Conservation (phyloP, 2,329 filamentous ascomycete genomes). For the Phoma herbarum region DNA sequence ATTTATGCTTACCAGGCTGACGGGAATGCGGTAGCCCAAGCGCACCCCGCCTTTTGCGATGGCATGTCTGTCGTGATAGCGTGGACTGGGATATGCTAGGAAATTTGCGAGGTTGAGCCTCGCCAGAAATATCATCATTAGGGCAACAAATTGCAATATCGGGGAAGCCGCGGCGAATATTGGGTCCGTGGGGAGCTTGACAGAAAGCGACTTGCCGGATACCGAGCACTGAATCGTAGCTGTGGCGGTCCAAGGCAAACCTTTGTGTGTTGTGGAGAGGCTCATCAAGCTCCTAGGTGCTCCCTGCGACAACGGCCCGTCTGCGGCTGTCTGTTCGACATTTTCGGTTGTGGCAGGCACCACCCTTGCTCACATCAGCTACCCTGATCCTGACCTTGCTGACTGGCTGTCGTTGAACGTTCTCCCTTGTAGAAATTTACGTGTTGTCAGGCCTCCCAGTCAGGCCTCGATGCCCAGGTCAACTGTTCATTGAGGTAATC, state of each 20-base stretch:
- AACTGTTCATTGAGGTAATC: slow-evolving; percentile 17
- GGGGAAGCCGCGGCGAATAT: neutral
- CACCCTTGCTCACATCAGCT: slow-evolving; percentile 16
- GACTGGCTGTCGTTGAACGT: slow-evolving; percentile 8
- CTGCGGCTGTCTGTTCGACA: slow-evolving; percentile 22
- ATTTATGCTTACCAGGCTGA: slow-evolving; percentile 16
- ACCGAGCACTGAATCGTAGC: slow-evolving; percentile 10
- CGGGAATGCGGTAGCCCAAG: slow-evolving; percentile 19
- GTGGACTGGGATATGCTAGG: slow-evolving; percentile 1
- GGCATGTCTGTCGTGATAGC: neutral
- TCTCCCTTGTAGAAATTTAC: slow-evolving; percentile 9
- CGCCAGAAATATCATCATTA: neutral
- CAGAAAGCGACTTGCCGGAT: slow-evolving; percentile 9
- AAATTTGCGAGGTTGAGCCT: slow-evolving; percentile 1
- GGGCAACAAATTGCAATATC: slow-evolving; percentile 7
- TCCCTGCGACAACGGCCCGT: slow-evolving; percentile 21
- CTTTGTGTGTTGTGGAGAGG: slow-evolving; percentile 8
- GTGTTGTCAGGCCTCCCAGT: slow-evolving; percentile 11
- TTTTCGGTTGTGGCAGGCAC: slow-evolving; percentile 18
- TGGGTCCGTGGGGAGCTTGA: neutral
- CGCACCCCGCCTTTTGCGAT: slow-evolving; percentile 19
- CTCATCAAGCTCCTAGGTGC: slow-evolving; percentile 22
- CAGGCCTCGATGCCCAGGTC: slow-evolving; percentile 14
- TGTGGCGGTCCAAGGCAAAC: neutral
- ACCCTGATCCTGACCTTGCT: slow-evolving; percentile 13